Evolutionary conservation across 176 grass and related monocot species (phyloP), one percentile per base, ranked within the genome.

Genomic region (Sorghum bicolor): DNA sequence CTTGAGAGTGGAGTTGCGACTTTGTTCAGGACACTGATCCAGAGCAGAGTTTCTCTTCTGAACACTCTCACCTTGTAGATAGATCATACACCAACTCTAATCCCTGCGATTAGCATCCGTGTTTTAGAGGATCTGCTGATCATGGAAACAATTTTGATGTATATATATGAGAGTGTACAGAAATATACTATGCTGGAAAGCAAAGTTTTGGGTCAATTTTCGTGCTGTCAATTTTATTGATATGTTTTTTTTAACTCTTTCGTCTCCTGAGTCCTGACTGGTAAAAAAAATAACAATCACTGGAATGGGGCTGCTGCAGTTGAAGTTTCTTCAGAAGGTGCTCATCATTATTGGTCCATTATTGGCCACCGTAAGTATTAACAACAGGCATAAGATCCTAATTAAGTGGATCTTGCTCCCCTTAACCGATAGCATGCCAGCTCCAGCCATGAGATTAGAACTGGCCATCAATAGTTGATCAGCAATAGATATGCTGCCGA

Each of bases 11-110:
- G 72, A 85, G 31, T 78, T 24, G 73, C 65, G 10, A 82, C 36
- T 80, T 53, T 82, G 72, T 91, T 82, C 79, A 78, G 60, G 67
- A 87, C 19, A 69, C 34, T 83, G 58, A 79, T 70, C 73, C 78
- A 75, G 50, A 48, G 22, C 39, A 74, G 57, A 67, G 86, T 86
- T 26, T 74, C 90, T 39, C 33, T 88, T 28, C 64, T 86, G 15
- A 88, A 92, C 36, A 72, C 66, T 45, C 75, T 80, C 19, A 83
- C 62, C 75, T 80, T 60, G 53, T 86, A 74, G 71, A 91, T 20
- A 28, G 45, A 72, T 72, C 16, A 58, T 13, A 19, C 0, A 71
- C 10, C 14, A 69, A 70, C 37, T 82, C 40, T 63, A 12, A 77
- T 19, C 19, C 73, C 25, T 62, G 15, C 5, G 52, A 83, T 70